These are phyloP conservation scores for Phragmites australis DNA, from an alignment of 176 grass and related monocot genomes.

Conservation along the genomic window DNA sequence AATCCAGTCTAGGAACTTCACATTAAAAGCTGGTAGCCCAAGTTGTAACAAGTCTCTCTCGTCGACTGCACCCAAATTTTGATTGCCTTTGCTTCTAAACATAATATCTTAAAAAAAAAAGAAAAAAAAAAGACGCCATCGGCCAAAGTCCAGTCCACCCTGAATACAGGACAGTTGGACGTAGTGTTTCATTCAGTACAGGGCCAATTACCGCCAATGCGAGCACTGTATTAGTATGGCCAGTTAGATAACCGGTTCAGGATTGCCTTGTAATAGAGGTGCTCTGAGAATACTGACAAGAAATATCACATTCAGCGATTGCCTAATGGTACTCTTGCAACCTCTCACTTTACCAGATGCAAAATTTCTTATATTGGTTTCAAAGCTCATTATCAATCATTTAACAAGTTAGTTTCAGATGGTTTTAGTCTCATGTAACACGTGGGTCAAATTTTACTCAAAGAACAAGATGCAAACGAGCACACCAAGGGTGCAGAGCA, in stretches of 20 bases:
- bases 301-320: constrained; percentile 9
- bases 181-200: constrained; percentile 29
- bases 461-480: constrained; percentile 13
- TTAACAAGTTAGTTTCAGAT: neutral
- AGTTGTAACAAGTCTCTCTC: constrained; percentile 12
- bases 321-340: constrained; percentile 1
- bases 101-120: neutral
- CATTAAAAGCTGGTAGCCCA: constrained; percentile 5
- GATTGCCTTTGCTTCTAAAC: neutral
- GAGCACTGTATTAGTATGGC: constrained; percentile 2
- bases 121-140: neutral
- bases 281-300: neutral
- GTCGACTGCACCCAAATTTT: neutral
- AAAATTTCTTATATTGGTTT: neutral
- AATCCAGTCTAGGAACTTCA: constrained; percentile 16
- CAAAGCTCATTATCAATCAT: neutral
- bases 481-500: neutral
- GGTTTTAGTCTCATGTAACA: neutral
- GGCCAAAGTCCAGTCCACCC: neutral
- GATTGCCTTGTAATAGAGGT: neutral
- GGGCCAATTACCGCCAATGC: neutral
- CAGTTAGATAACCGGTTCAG: neutral
- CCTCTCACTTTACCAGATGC: neutral
- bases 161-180: constrained; percentile 15
- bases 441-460: neutral